Evolutionary conservation across 31 red algal species (phyloP).

Genomic region (Porphyra umbilicalis): DNA sequence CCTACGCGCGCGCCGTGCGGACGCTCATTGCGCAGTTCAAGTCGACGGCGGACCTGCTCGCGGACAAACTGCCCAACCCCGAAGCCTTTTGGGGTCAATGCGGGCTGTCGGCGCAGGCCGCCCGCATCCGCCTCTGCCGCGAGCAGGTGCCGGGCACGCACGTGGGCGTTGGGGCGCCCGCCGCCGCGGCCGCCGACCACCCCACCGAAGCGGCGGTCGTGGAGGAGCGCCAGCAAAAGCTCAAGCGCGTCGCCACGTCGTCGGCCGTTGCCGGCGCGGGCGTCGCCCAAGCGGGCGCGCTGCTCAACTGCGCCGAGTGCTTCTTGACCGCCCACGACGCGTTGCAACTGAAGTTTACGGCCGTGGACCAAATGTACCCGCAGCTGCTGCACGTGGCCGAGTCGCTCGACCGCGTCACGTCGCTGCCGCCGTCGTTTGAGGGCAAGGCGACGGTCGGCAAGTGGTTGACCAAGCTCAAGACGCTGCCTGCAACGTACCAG

Average conservation of each 20-base stretch:
- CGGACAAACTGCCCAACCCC: slow-evolving; percentile 8
- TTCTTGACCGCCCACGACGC: background rate
- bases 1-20: background rate
- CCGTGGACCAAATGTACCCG: background rate
- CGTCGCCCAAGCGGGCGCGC: background rate
- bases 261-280: background rate
- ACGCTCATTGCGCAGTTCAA: slow-evolving; percentile 9
- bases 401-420: background rate
- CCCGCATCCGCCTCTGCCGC: background rate
- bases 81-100: background rate
- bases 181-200: background rate
- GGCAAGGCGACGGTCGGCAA: background rate
- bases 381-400: background rate
- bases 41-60: slow-evolving; percentile 6
- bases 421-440: background rate
- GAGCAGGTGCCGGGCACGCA: background rate
- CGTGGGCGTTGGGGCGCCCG: background rate
- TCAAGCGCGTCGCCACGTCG: background rate
- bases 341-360: background rate
- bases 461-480: background rate
- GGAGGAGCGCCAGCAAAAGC: background rate
- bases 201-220: background rate
- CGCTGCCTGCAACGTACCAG: background rate
- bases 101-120: background rate
- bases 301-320: background rate